Evolutionary conservation across 2,329 filamentous ascomycete genomes (phyloP).

Genomic region (Colletotrichum viniferum): DNA sequence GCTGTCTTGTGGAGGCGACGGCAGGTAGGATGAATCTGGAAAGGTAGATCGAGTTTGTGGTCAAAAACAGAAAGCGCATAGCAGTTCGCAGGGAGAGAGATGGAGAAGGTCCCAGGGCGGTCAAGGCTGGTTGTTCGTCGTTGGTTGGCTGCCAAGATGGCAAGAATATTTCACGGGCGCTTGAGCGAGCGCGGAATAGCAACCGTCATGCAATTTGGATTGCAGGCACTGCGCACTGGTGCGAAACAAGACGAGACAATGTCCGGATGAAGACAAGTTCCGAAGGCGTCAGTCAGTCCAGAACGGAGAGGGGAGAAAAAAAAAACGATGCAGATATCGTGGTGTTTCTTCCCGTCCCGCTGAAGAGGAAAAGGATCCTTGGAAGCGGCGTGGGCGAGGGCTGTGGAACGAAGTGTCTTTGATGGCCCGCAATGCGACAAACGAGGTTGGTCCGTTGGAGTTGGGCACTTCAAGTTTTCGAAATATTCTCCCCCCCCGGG

Average conservation of each 20-base stretch:
- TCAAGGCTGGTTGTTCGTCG: neutral
- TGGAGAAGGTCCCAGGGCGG: neutral
- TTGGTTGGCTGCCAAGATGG: conserved; percentile 2
- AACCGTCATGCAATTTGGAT: conserved; percentile 7
- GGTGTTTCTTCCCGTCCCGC: neutral
- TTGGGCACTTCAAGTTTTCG: neutral
- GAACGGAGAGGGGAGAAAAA: neutral
- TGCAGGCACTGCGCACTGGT: neutral
- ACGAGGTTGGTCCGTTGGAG: neutral
- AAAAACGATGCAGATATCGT: neutral
- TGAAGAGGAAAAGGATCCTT: neutral
- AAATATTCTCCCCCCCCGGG: neutral
- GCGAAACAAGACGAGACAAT: neutral
- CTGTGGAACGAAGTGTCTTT: neutral
- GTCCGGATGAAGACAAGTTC: neutral
- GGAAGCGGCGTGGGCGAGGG: neutral
- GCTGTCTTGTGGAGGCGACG: neutral
- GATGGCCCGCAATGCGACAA: neutral
- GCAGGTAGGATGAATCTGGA: neutral
- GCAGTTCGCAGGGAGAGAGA: conserved; percentile 1
- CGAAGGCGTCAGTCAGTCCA: neutral
- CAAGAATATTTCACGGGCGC: conserved; percentile 15
- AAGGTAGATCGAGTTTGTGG: neutral
- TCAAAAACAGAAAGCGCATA: conserved; percentile 6
- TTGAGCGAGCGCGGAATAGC: neutral